A percentile compares a stretch with the other conserved stretches of the same genome.
phyloP scores from a whole-genome alignment of 2,329 filamentous ascomycete genomes.

The Cryphonectria japonica region DNA sequence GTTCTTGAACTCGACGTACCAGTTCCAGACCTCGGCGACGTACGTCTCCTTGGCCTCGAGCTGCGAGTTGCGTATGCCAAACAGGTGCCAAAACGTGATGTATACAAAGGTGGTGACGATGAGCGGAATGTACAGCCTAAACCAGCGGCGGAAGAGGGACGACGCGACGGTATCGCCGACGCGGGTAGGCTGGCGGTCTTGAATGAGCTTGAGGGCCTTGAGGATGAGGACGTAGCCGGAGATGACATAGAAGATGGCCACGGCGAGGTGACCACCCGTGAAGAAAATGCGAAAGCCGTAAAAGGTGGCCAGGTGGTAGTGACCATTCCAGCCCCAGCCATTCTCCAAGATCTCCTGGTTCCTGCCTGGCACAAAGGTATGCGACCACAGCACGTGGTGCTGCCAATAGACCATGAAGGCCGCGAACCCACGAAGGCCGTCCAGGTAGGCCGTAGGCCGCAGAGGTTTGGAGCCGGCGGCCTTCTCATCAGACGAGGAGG shows the following conservation, averaged over 20 bases:
- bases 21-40: conserved; percentile 17
- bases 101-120: conserved; percentile 18
- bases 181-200: conserved; percentile 8
- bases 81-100: conserved; percentile 18
- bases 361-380: conserved; percentile 2
- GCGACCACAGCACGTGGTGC: conserved; percentile 17
- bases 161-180: conserved; percentile 17
- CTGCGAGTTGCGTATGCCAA: conserved; percentile 18
- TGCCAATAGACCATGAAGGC: conserved; percentile 22
- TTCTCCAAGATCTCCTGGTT: conserved; percentile 9
- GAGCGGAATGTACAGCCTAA: conserved; percentile 15
- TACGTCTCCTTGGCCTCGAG: conserved; percentile 11
- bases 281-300: conserved; percentile 18
- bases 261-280: conserved; percentile 20
- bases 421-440: conserved; percentile 20
- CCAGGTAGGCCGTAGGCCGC: conserved; percentile 17
- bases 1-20: conserved; percentile 22
- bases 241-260: conserved; percentile 22
- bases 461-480: conserved; percentile 17
- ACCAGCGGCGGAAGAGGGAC: conserved; percentile 20
- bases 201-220: conserved; percentile 12
- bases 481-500: conserved; percentile 27
- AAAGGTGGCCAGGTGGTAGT: conserved; percentile 17
- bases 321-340: conserved; percentile 10
- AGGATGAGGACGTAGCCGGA: conserved; percentile 22